These are phyloP conservation scores for Gastrolobium bilobum DNA, from an alignment of 306 rosid species.

Conservation along the genomic window DNA sequence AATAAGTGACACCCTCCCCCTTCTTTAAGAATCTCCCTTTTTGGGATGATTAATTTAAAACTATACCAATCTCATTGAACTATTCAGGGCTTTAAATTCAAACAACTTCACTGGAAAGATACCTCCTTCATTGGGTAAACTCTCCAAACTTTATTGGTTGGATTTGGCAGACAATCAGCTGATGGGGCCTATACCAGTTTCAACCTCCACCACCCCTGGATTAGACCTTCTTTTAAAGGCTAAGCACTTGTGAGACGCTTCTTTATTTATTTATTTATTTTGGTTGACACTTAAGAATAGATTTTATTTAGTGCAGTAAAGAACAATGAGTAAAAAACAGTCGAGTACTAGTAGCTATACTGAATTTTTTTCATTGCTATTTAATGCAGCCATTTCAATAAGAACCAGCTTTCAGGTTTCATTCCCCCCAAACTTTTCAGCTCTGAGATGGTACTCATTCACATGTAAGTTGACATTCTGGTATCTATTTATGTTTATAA, in stretches of 20 bases:
- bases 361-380: slow-evolving; percentile 42
- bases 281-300: slow-evolving; percentile 59
- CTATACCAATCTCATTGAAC: slow-evolving; percentile 8
- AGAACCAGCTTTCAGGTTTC: slow-evolving; percentile 86
- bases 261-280: not conserved
- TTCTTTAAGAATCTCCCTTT: not conserved
- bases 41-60: slow-evolving; percentile 10
- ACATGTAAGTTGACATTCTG: slow-evolving; percentile 68
- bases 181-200: slow-evolving; percentile 79
- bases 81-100: slow-evolving; percentile 85
- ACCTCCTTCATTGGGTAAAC: slow-evolving; percentile 89
- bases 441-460: slow-evolving; percentile 81
- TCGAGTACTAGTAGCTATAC: not conserved
- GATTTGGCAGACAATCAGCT: slow-evolving; percentile 88
- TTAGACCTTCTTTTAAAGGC: slow-evolving; percentile 83
- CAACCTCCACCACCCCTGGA: slow-evolving; percentile 68
- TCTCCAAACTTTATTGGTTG: slow-evolving; percentile 89
- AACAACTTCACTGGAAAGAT: slow-evolving; percentile 81
- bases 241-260: slow-evolving; percentile 81
- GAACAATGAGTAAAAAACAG: not conserved
- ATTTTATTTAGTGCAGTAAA: not conserved
- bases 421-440: slow-evolving; percentile 77
- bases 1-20: not conserved
- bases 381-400: slow-evolving; percentile 90
- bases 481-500: not conserved